Conservation (phyloP, 345 rosid species). For the Aquilaria sinensis region DNA sequence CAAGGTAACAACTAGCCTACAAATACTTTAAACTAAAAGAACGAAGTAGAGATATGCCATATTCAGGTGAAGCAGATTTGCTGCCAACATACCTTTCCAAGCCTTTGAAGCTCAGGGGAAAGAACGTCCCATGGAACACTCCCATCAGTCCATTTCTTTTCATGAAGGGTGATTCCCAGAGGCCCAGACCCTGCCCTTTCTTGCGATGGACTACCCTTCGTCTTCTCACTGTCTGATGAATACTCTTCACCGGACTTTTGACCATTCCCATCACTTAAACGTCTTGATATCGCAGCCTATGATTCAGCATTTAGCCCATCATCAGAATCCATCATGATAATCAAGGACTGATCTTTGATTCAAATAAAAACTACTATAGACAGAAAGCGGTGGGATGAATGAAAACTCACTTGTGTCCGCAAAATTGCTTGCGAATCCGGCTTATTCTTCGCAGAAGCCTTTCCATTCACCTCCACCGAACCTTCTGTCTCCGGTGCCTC, state of each 20-base stretch:
- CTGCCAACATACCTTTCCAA: slow-evolving; percentile 51
- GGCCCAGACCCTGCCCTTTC: slow-evolving; percentile 31
- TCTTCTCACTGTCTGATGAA: slow-evolving; percentile 35
- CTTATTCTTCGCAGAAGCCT: slow-evolving; percentile 35
- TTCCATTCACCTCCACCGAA: slow-evolving; percentile 43
- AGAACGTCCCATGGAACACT: slow-evolving; percentile 55
- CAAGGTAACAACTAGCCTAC: too few species aligned
- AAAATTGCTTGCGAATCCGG: slow-evolving; percentile 62
- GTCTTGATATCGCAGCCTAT: slow-evolving; percentile 93
- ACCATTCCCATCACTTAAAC: slow-evolving; percentile 64
- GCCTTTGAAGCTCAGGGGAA: slow-evolving; percentile 53
- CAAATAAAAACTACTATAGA: not conserved
- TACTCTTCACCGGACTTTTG: slow-evolving; percentile 41
- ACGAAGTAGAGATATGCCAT: too few species aligned
- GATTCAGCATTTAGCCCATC: not conserved
- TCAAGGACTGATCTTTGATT: not conserved
- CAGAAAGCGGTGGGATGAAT: too few species aligned
- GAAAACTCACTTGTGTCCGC: slow-evolving; percentile 67
- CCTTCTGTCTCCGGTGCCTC: slow-evolving; percentile 27
- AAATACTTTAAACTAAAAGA: too few species aligned
- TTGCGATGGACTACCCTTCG: slow-evolving; percentile 26
- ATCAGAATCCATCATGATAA: not conserved
- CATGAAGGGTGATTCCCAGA: slow-evolving; percentile 62
- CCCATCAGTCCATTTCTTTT: slow-evolving; percentile 93
- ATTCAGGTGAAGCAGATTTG: not conserved